A percentile compares a stretch with the other conserved stretches of the same genome.
These are phyloP conservation scores for Polytrichum formosum DNA, from an alignment of 225 moss, liverwort and hornwort genomes.

Conservation along the genomic window DNA sequence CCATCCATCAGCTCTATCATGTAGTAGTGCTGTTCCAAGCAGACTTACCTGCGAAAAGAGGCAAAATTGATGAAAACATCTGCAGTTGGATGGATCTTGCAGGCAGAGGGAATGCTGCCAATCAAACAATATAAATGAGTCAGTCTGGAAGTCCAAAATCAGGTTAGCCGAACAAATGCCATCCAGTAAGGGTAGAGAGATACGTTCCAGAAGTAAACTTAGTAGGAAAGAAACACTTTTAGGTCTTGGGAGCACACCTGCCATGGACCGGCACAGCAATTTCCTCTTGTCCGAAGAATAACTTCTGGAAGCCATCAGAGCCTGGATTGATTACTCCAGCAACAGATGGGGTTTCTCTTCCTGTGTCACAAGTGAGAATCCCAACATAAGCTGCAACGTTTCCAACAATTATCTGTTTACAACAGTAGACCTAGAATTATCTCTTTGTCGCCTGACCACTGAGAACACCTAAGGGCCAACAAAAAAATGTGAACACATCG, in stretches of 20 bases:
- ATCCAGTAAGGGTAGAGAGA: too few relatives aligned
- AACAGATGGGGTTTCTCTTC: conserved; percentile 75
- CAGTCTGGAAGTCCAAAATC: neutral
- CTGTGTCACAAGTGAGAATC: conserved; percentile 19
- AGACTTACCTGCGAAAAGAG: conserved; percentile 64
- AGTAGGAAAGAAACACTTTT: neutral
- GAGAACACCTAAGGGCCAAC: too few relatives aligned
- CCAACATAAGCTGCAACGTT: conserved; percentile 4
- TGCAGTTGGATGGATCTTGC: conserved; percentile 85
- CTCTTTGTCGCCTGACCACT: too few relatives aligned
- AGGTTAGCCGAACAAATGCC: too few relatives aligned
- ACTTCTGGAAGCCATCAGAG: conserved; percentile 90
- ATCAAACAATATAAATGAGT: conserved; percentile 9
- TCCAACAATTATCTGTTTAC: too few relatives aligned
- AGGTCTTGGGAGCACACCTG: conserved; percentile 24
- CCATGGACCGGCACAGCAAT: conserved; percentile 91
- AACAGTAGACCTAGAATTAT: too few relatives aligned
- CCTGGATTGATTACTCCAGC: conserved; percentile 93
- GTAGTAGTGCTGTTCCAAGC: neutral
- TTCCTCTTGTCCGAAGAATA: conserved; percentile 86
- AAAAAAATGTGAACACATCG: too few relatives aligned
- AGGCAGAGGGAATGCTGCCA: conserved; percentile 59
- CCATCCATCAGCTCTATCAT: neutral
- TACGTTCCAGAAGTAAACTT: too few relatives aligned
- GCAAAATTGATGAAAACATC: conserved; percentile 99